Percentiles rank a stretch among this genome's conserved stretches.
These are phyloP conservation scores for Wickerhamiella brachini DNA, from an alignment of 805 yeast species.

Conservation along the genomic window DNA sequence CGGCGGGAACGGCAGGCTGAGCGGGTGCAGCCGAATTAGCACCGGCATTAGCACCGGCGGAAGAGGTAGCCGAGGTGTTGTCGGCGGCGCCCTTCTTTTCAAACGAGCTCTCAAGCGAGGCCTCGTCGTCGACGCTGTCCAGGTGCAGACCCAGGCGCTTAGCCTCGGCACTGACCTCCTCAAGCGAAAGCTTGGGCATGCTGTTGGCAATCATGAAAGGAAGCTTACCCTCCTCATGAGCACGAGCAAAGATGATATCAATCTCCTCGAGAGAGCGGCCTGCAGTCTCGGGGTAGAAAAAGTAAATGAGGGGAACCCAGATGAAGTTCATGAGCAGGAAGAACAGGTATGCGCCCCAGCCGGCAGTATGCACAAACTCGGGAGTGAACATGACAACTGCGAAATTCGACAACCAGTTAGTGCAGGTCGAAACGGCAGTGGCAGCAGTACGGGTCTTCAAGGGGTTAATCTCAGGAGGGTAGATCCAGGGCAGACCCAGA, in stretches of 20 bases:
- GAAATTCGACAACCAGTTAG: slow-evolving; percentile 54
- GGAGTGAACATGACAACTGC: slow-evolving; percentile 60
- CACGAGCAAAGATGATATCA: slow-evolving; percentile 53
- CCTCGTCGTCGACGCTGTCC: slow-evolving; percentile 8
- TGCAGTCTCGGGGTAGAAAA: slow-evolving; percentile 66
- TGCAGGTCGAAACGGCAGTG: slow-evolving; percentile 48
- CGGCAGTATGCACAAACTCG: slow-evolving; percentile 29
- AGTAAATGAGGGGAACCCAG: slow-evolving; percentile 49
- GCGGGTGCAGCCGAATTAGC: not conserved
- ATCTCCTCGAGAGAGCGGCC: slow-evolving; percentile 65
- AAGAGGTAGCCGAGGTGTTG: not conserved
- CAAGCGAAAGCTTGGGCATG: slow-evolving; percentile 43
- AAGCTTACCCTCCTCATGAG: slow-evolving; percentile 40
- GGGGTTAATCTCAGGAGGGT: slow-evolving; percentile 52
- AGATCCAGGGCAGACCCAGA: slow-evolving; percentile 48
- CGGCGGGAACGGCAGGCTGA: not conserved
- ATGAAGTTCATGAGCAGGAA: slow-evolving; percentile 49
- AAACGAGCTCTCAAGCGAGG: not conserved
- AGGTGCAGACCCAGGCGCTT: slow-evolving; percentile 36
- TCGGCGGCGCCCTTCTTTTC: not conserved
- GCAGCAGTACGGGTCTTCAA: slow-evolving; percentile 47
- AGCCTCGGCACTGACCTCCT: slow-evolving; percentile 50
- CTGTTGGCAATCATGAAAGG: slow-evolving; percentile 52
- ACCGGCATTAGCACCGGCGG: not conserved
- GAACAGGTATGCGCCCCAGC: slow-evolving; percentile 56